Base-by-base conservation (phyloP, 2,329 filamentous ascomycete genomes). In the Exophiala sideris region DNA sequence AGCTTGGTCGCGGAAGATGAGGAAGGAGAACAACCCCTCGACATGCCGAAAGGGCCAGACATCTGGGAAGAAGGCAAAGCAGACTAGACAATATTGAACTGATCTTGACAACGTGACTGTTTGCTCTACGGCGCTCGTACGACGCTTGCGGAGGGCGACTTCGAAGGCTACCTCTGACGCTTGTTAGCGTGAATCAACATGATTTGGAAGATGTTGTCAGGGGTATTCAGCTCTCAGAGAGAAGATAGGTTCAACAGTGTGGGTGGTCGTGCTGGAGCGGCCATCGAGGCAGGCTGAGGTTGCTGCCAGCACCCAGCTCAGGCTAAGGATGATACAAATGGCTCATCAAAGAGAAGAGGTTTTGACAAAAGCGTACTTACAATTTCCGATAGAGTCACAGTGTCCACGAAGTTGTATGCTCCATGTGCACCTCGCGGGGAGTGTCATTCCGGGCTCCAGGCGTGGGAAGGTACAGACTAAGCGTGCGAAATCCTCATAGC, bases 271-370 rank as follows among this genome's bases (percentile, higher is more conserved):
- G 41, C 62, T 68, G 68, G 69, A 70, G 42, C 68, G 57, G 59
- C 58, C 64, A 64, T 62, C 58, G 48, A 24, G 58, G 41, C 48
- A 35, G 45, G 48, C 36, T 44, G 54, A 61, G 62, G 57, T 56
- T 62, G 52, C 55, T 56, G 50, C 42, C 62, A 56, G 35, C 48
- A 38, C 46, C 51, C 45, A 75, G 72, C 74, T 95, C 85, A 81
- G 90, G 79, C 89, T 95, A 95, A 95, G 90, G 90, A 95, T 95
- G 90, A 95, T 89, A 87, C 91, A 81, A 74, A 80, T 78, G 91
- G 84, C 94, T 90, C 92, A 95, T 90, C 92, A 87, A 66, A 62
- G 67, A 67, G 64, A 42, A 21, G 18, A 34, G 52, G 51, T 39
- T 54, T 38, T 48, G 42, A 47, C 18, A 50, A 52, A 54, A 48